phyloP scores from a whole-genome alignment of 2,329 filamentous ascomycete genomes.

The Cytospora piceicola region DNA sequence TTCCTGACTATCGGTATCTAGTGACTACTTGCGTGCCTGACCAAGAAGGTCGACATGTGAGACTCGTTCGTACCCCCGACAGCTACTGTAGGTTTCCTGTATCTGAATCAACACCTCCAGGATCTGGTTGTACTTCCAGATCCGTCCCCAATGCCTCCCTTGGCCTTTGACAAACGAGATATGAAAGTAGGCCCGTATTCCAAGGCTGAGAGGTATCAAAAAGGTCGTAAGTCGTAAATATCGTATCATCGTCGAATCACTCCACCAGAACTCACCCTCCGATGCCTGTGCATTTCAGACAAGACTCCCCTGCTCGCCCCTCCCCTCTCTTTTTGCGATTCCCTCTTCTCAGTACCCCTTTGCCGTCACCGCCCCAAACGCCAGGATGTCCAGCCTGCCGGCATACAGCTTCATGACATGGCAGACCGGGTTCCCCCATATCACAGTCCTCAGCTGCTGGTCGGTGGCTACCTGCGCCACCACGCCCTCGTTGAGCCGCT shows the following conservation, averaged over 20 bases:
- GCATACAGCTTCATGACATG: conserved; percentile 82
- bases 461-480: conserved; percentile 72
- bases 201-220: conserved; percentile 21
- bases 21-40: background rate
- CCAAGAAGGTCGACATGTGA: background rate
- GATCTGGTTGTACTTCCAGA: background rate
- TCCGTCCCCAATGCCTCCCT: background rate
- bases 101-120: no score
- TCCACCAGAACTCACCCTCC: no score
- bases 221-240: conserved; percentile 17
- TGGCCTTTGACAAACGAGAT: background rate
- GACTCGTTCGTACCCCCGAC: background rate
- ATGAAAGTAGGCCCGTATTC: background rate
- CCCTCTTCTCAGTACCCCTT: conserved; percentile 34
- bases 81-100: background rate
- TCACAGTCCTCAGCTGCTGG: conserved; percentile 66
- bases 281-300: background rate
- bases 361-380: conserved; percentile 67
- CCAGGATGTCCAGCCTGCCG: conserved; percentile 70
- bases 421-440: conserved; percentile 82
- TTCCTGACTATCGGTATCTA: no score
- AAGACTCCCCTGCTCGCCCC: background rate
- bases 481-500: conserved; percentile 61
- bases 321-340: background rate
- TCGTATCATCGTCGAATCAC: conserved; percentile 8